Evolutionary conservation across 345 rosid genomes (phyloP).

Genomic region (Nasturtium officinale): DNA sequence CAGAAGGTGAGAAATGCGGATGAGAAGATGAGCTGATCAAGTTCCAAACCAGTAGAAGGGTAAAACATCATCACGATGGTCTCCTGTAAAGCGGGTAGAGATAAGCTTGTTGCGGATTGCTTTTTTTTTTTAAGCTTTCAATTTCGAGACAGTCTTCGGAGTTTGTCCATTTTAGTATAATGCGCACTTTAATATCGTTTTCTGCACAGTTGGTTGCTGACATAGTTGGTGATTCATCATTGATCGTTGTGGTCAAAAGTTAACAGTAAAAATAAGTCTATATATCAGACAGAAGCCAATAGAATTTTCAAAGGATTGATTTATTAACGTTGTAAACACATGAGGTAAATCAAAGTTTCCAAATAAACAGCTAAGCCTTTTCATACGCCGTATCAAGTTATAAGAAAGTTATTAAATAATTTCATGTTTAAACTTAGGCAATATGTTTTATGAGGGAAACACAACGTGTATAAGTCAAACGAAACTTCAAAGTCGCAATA

Average conservation of each 20-base stretch:
- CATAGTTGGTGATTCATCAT: neutral
- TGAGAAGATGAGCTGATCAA: neutral
- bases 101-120: too few relatives aligned
- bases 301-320: neutral
- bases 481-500: neutral
- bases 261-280: neutral
- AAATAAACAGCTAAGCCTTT: neutral
- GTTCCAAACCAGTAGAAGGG: neutral
- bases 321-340: constrained; percentile 6
- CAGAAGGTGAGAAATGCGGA: neutral
- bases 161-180: neutral
- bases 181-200: neutral
- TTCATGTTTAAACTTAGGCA: neutral
- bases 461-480: neutral
- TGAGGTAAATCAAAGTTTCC: constrained; percentile 2
- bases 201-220: constrained; percentile 8
- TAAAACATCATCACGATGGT: neutral
- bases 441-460: neutral
- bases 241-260: neutral
- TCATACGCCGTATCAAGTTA: neutral
- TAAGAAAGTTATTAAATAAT: neutral
- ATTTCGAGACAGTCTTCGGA: neutral
- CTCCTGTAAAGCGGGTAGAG: too few relatives aligned
- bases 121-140: neutral
- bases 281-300: neutral